A percentile compares a stretch with the other conserved stretches of the same genome.
phyloP scores from a whole-genome alignment of 768 basidiomycete species.

The Mycena olivaceomarginata region DNA sequence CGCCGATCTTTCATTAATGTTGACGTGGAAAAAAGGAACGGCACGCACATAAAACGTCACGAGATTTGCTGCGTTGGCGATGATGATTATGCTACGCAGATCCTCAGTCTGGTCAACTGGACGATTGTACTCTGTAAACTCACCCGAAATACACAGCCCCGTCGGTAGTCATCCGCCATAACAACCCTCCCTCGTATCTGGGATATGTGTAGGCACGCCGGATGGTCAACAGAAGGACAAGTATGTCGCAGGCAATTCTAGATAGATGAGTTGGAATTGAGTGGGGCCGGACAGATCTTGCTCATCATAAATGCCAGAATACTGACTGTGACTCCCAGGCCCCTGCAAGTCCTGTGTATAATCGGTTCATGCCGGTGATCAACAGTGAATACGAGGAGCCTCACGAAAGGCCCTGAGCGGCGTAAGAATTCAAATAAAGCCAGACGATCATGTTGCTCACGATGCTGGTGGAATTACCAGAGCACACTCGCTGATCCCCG shows the following conservation, averaged over 20 bases:
- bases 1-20: conserved; percentile 1
- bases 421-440: not conserved
- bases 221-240: conserved; percentile 22
- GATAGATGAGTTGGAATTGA: conserved; percentile 5
- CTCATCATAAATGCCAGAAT: not conserved
- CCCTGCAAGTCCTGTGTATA: conserved; percentile 3
- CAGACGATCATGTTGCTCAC: conserved; percentile 13
- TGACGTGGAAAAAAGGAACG: conserved; percentile 2
- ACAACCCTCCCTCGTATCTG: not conserved
- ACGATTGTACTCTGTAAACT: not conserved
- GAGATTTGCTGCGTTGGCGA: conserved; percentile 20
- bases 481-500: conserved; percentile 10
- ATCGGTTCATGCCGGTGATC: conserved; percentile 12
- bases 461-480: not conserved
- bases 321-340: conserved; percentile 5
- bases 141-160: conserved; percentile 14
- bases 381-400: not conserved
- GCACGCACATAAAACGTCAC: conserved; percentile 20
- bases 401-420: conserved; percentile 2
- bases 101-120: not conserved
- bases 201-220: conserved; percentile 11
- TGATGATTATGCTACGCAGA: conserved; percentile 12
- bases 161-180: not conserved
- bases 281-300: conserved; percentile 1
- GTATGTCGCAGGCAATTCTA: conserved; percentile 2